Evolutionary conservation across 2,329 filamentous ascomycete species (phyloP).

Genomic region (Alternaria sp.): DNA sequence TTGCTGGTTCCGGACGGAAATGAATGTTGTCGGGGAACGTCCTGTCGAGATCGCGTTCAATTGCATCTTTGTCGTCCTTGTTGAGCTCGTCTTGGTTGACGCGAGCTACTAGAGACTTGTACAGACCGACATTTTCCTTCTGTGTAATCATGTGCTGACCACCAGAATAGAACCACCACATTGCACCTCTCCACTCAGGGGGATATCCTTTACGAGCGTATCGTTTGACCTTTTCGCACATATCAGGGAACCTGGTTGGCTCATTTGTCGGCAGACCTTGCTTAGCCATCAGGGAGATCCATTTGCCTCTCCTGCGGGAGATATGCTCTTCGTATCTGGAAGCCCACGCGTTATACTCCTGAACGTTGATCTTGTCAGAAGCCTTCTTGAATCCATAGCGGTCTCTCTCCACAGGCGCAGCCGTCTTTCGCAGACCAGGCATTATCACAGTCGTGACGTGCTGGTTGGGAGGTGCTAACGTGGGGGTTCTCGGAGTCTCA

Average conservation of each 20-base stretch:
- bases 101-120: constrained; percentile 73
- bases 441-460: constrained; percentile 14
- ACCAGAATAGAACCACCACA: constrained; percentile 96
- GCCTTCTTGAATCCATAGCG: constrained; percentile 93
- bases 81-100: constrained; percentile 70
- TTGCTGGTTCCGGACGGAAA: constrained; percentile 74
- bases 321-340: constrained; percentile 77
- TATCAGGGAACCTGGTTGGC: constrained; percentile 81
- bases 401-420: constrained; percentile 65
- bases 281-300: constrained; percentile 79
- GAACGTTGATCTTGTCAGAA: constrained; percentile 77
- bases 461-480: constrained; percentile 5
- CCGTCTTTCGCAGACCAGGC: constrained; percentile 28
- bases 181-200: constrained; percentile 91
- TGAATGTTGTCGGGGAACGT: constrained; percentile 94
- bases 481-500: background rate
- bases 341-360: constrained; percentile 86
- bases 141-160: constrained; percentile 81
- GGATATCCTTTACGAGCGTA: constrained; percentile 94
- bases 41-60: constrained; percentile 91
- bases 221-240: constrained; percentile 83
- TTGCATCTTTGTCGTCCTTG: constrained; percentile 83
- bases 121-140: constrained; percentile 72
- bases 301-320: constrained; percentile 79
- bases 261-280: constrained; percentile 75